phyloP scores from a whole-genome alignment of 208 protist genomes.

The Acanthamoeba culbertsoni region DNA sequence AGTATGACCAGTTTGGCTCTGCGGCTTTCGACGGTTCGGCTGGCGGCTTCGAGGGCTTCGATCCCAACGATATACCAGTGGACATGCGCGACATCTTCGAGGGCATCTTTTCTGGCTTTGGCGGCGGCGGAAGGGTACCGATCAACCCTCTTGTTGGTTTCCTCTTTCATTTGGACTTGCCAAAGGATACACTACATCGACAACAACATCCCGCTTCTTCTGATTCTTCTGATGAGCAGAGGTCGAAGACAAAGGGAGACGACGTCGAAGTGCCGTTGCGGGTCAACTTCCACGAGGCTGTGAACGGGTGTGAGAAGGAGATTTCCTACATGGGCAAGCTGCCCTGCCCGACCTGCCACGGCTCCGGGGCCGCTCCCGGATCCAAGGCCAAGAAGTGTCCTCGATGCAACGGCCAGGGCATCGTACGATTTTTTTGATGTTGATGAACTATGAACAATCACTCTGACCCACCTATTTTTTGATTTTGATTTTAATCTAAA shows the following conservation, averaged over 20 bases:
- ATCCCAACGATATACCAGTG: not conserved
- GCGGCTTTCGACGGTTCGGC: slow-evolving; percentile 50
- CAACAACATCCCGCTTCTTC: not conserved
- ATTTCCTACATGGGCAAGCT: slow-evolving; percentile 56
- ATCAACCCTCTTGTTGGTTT: not conserved
- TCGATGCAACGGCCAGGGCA: slow-evolving; percentile 61
- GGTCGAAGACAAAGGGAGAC: not conserved
- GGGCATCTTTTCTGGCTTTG: slow-evolving; percentile 41
- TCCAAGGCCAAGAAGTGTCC: slow-evolving; percentile 62
- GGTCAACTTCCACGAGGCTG: slow-evolving; percentile 72
- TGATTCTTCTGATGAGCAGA: not conserved
- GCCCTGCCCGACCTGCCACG: slow-evolving; percentile 66
- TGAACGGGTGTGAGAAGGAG: slow-evolving; percentile 67
- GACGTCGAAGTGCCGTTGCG: slow-evolving; percentile 63
- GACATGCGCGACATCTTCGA: slow-evolving; percentile 40
- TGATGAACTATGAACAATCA: no score
- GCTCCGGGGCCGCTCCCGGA: slow-evolving; percentile 61
- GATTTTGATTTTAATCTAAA: no score
- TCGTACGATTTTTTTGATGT: slow-evolving; percentile 1
- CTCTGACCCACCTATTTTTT: no score
- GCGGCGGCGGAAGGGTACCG: not conserved
- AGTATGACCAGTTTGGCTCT: slow-evolving; percentile 68
- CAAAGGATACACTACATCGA: not conserved
- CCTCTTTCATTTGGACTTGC: not conserved
- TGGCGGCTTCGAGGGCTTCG: slow-evolving; percentile 39